A percentile compares a stretch with the other conserved stretches of the same genome.
These are phyloP conservation scores for Suillus lakei DNA, from an alignment of 768 basidiomycete species.

Conservation along the genomic window DNA sequence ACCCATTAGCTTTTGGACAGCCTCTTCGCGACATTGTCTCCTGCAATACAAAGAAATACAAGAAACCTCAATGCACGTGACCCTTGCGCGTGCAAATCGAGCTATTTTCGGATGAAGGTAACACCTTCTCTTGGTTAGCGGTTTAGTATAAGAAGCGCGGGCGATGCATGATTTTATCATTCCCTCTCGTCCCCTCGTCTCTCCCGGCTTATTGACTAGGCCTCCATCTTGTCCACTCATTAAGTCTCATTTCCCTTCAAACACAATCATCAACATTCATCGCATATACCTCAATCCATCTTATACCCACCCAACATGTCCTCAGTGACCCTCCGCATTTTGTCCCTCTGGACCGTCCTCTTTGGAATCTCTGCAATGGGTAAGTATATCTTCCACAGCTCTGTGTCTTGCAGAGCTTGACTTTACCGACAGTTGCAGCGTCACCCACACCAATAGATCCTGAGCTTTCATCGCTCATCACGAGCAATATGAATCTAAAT, in stretches of 20 bases:
- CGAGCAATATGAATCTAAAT: constrained; percentile 29
- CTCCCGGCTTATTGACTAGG: constrained; percentile 20
- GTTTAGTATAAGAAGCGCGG: constrained; percentile 13
- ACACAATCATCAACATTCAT: background rate
- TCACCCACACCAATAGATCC: constrained; percentile 32
- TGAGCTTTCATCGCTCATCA: constrained; percentile 16
- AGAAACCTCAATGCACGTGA: constrained; percentile 16
- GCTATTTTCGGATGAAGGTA: constrained; percentile 20
- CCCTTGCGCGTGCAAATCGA: background rate
- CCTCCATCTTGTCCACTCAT: constrained; percentile 2
- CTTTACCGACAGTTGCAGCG: constrained; percentile 20
- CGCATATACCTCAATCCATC: constrained; percentile 5
- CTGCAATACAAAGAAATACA: constrained; percentile 10
- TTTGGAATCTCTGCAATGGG: constrained; percentile 25
- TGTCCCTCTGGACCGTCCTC: constrained; percentile 28
- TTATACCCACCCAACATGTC: constrained; percentile 18
- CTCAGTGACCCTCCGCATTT: constrained; percentile 16
- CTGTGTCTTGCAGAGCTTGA: background rate
- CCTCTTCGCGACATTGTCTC: background rate
- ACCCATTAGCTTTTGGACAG: background rate
- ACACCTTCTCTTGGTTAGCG: constrained; percentile 7
- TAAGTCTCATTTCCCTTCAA: background rate
- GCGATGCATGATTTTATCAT: background rate
- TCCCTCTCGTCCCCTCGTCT: background rate
- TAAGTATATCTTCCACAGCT: constrained; percentile 8